These are phyloP conservation scores for Rugonectria rugulosa DNA, from an alignment of 2,329 filamentous ascomycete species.

Conservation along the genomic window DNA sequence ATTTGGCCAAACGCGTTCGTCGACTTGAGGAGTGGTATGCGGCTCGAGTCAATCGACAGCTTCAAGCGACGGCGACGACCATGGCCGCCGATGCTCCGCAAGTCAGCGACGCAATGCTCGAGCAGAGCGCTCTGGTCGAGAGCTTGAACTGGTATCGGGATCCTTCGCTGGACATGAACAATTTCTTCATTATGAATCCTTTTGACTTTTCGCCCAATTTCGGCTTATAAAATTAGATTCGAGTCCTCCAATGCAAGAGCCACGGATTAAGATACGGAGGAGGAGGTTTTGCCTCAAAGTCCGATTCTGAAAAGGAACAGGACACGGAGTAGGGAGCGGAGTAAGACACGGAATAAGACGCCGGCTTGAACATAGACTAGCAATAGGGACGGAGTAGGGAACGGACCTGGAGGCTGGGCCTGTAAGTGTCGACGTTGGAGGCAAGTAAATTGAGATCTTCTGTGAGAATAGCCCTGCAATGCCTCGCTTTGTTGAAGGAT, in stretches of 20 bases:
- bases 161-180: constrained; percentile 18
- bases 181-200: constrained; percentile 29
- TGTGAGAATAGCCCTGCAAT: not conserved
- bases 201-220: constrained; percentile 18
- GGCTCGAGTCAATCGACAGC: not conserved
- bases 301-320: not conserved
- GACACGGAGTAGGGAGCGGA: constrained; percentile 25
- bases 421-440: too few relatives aligned
- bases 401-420: not conserved
- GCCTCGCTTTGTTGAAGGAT: not conserved
- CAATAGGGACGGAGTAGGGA: constrained; percentile 2
- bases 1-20: constrained; percentile 25
- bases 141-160: constrained; percentile 13
- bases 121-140: constrained; percentile 12
- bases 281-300: not conserved
- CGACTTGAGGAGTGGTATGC: constrained; percentile 33
- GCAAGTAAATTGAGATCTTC: not conserved
- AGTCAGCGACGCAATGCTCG: not conserved
- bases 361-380: constrained; percentile 9
- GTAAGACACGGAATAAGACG: constrained; percentile 3
- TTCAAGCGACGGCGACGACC: not conserved
- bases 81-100: not conserved
- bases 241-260: too few relatives aligned
- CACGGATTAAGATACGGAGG: not conserved
- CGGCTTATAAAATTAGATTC: not conserved